Percentiles rank a stretch among this genome's conserved stretches.
Evolutionary conservation across 768 basidiomycete genomes (phyloP).

Genomic region (Boletus sensibilis): DNA sequence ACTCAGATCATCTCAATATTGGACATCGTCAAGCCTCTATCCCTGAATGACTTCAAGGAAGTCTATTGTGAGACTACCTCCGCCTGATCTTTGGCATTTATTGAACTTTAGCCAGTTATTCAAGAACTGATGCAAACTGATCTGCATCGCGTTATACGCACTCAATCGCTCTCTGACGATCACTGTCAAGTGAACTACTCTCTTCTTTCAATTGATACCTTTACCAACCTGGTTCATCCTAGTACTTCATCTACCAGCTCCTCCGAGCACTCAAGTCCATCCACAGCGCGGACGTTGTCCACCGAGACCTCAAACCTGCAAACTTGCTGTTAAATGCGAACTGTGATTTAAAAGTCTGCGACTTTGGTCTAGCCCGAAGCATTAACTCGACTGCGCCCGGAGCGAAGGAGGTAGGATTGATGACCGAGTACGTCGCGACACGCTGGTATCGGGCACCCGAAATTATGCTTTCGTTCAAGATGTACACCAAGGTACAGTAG

Average conservation of each 20-base stretch:
- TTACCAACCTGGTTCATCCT: slow-evolving; percentile 18
- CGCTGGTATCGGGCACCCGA: slow-evolving; percentile 93
- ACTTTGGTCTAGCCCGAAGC: slow-evolving; percentile 81
- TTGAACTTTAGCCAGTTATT: slow-evolving; percentile 48
- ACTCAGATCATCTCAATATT: slow-evolving; percentile 85
- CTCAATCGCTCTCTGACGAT: slow-evolving; percentile 87
- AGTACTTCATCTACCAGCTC: slow-evolving; percentile 84
- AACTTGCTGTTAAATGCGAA: slow-evolving; percentile 88
- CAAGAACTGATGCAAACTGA: slow-evolving; percentile 92
- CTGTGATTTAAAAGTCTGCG: slow-evolving; percentile 86
- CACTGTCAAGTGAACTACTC: slow-evolving; percentile 64
- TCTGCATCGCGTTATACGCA: slow-evolving; percentile 87
- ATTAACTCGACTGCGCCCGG: slow-evolving; percentile 51
- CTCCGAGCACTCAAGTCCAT: slow-evolving; percentile 87
- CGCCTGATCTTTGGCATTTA: not conserved
- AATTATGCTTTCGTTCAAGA: slow-evolving; percentile 93
- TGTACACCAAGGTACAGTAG: slow-evolving; percentile 64
- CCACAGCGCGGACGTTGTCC: slow-evolving; percentile 81
- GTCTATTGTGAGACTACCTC: slow-evolving; percentile 63
- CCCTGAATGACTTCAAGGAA: slow-evolving; percentile 77
- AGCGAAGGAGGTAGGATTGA: slow-evolving; percentile 63
- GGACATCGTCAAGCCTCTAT: slow-evolving; percentile 83
- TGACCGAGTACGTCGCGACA: slow-evolving; percentile 89
- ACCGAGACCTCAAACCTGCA: slow-evolving; percentile 80
- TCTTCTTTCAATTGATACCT: not conserved